A percentile compares a stretch with the other conserved stretches of the same genome.
These are phyloP conservation scores for Lecanoromycetidae sp. DNA, from an alignment of 2,329 filamentous ascomycete genomes.

Conservation along the genomic window DNA sequence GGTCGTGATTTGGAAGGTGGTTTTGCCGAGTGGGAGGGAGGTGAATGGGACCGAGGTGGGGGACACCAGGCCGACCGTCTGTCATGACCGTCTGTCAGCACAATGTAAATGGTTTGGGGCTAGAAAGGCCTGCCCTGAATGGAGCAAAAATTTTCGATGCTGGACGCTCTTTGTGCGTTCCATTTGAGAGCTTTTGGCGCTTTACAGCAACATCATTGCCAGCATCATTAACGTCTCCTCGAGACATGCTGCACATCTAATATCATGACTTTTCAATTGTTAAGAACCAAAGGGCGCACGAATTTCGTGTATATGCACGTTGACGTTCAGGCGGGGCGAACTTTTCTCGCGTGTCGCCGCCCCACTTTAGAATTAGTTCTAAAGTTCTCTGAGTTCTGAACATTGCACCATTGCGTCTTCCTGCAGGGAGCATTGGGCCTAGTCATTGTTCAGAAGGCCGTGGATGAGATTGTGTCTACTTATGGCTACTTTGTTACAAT, in stretches of 20 bases:
- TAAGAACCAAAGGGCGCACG: no score
- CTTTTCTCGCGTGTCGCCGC: not conserved
- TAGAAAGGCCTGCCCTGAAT: slow-evolving; percentile 58
- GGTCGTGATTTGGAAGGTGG: slow-evolving; percentile 93
- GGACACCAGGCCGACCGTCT: slow-evolving; percentile 90
- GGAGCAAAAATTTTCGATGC: slow-evolving; percentile 82
- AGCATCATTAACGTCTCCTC: not conserved
- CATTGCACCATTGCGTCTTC: no score
- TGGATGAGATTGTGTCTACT: no score
- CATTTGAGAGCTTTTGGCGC: slow-evolving; percentile 55
- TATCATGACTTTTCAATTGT: not conserved
- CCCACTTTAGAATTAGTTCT: not conserved
- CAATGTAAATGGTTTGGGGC: not conserved
- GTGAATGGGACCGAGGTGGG: slow-evolving; percentile 85
- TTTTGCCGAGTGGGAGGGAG: slow-evolving; percentile 76
- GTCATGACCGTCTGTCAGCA: slow-evolving; percentile 6
- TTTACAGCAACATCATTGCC: slow-evolving; percentile 55
- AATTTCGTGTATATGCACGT: slow-evolving; percentile 6
- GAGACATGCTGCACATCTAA: slow-evolving; percentile 3
- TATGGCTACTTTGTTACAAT: no score
- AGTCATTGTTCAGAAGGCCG: no score
- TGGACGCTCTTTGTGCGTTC: slow-evolving; percentile 29
- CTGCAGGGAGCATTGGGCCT: no score
- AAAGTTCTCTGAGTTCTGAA: no score
- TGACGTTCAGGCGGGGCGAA: not conserved